Percentiles rank a stretch among this genome's conserved stretches.
These are phyloP conservation scores for Olyra latifolia DNA, from an alignment of 176 grass and related monocot genomes.

Conservation along the genomic window DNA sequence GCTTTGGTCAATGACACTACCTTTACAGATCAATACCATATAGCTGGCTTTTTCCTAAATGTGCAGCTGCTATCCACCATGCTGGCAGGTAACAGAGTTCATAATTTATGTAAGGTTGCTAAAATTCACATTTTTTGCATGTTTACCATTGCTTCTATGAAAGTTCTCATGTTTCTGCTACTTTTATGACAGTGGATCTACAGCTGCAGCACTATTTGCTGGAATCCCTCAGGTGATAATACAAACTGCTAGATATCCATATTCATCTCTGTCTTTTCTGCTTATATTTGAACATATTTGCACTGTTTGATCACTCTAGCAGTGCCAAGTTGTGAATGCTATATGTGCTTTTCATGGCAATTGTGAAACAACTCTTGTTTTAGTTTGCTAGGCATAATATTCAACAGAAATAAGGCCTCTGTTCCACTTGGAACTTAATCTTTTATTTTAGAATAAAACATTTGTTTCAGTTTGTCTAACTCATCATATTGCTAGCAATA, in stretches of 20 bases:
- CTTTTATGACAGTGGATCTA: slow-evolving; percentile 67
- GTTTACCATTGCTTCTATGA: not conserved
- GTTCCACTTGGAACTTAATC: not conserved
- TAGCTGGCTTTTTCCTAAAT: slow-evolving; percentile 85
- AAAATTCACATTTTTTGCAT: not conserved
- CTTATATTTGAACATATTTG: not conserved
- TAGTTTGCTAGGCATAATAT: not conserved
- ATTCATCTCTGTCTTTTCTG: not conserved
- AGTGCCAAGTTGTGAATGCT: not conserved
- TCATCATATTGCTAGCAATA: not conserved
- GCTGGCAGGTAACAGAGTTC: slow-evolving; percentile 66
- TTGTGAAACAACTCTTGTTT: not conserved
- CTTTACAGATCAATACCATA: slow-evolving; percentile 83
- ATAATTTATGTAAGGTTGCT: not conserved
- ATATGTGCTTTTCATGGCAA: not conserved
- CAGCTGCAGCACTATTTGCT: slow-evolving; percentile 73
- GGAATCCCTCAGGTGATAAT: slow-evolving; percentile 74
- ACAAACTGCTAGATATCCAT: not conserved
- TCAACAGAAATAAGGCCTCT: not conserved
- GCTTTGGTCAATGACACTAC: not conserved
- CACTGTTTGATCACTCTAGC: not conserved
- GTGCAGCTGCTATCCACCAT: slow-evolving; percentile 73
- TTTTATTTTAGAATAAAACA: not conserved
- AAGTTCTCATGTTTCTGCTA: slow-evolving; percentile 7
- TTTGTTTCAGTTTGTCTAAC: not conserved